Conservation (phyloP, 192 early-diverging fungal species). For the Podila minutissima region DNA sequence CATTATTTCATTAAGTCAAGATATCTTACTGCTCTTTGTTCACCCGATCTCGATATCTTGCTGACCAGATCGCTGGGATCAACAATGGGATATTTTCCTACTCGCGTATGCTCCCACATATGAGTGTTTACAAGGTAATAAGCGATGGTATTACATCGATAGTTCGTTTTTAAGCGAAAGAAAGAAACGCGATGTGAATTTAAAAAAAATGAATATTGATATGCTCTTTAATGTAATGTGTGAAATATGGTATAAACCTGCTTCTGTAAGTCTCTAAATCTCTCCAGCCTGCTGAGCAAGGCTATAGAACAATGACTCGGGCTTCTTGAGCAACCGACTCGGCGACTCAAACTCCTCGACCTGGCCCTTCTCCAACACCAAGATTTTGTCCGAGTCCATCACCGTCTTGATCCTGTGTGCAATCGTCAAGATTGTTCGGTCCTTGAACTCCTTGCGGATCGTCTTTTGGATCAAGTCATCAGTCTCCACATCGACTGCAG, state of each 20-base stretch:
- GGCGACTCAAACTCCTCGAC: constrained; percentile 31
- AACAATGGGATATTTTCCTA: too few relatives aligned
- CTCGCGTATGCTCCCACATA: too few relatives aligned
- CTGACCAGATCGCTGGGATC: too few relatives aligned
- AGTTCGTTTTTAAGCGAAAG: too few relatives aligned
- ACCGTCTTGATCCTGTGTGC: constrained; percentile 91
- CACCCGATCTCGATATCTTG: too few relatives aligned
- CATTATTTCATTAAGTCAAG: too few relatives aligned
- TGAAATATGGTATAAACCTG: too few relatives aligned
- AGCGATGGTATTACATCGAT: too few relatives aligned
- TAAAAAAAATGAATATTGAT: too few relatives aligned
- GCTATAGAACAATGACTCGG: constrained; percentile 26
- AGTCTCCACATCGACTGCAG: constrained; percentile 83
- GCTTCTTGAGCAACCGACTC: not conserved
- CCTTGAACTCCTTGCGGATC: constrained; percentile 77
- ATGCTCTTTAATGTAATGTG: not conserved
- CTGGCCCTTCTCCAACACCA: constrained; percentile 68
- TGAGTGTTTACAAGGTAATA: too few relatives aligned
- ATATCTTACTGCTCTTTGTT: too few relatives aligned
- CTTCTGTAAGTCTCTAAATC: not conserved
- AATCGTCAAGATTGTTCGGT: constrained; percentile 87
- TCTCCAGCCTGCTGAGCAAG: constrained; percentile 38
- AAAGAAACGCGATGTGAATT: too few relatives aligned
- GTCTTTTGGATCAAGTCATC: constrained; percentile 90
- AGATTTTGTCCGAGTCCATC: constrained; percentile 85